Conservation (phyloP, 2,329 filamentous ascomycete species). For the Huntiella abstrusa region DNA sequence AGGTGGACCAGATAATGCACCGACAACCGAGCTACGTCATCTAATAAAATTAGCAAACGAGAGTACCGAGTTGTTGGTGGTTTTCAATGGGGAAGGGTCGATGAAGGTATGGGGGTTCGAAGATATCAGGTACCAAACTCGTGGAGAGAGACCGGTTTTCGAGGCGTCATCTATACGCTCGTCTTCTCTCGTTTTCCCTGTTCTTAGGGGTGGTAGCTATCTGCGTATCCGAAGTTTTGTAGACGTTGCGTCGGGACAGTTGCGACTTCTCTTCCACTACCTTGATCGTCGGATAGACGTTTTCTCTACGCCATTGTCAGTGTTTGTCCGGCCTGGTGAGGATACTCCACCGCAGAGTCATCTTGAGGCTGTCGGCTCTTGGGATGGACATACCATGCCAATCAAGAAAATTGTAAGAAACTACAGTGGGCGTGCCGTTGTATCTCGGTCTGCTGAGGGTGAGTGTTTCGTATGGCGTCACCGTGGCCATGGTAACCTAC, state of each 20-base stretch:
- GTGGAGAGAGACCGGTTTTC: conserved; percentile 20
- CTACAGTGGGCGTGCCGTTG: conserved; percentile 57
- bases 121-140: conserved; percentile 48
- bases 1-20: conserved; percentile 13
- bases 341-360: conserved; percentile 35
- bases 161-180: conserved; percentile 24
- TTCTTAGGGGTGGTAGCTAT: background rate
- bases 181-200: conserved; percentile 29
- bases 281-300: conserved; percentile 74
- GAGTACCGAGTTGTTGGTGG: conserved; percentile 70
- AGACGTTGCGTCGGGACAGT: conserved; percentile 1
- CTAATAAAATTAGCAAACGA: conserved; percentile 72
- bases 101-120: conserved; percentile 91
- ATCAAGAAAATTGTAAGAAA: conserved; percentile 79
- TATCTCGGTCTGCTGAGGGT: conserved; percentile 61
- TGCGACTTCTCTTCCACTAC: conserved; percentile 54
- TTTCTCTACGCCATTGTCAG: conserved; percentile 59
- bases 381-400: conserved; percentile 67
- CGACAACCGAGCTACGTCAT: conserved; percentile 45
- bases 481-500: conserved; percentile 19
- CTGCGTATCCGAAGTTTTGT: background rate
- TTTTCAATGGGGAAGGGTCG: conserved; percentile 63
- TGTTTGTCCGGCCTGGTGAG: conserved; percentile 52
- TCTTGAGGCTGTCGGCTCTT: conserved; percentile 43
- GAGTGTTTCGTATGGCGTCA: conserved; percentile 76